phyloP scores from a whole-genome alignment of 257 asterid species.

The Jasminum sambac region DNA sequence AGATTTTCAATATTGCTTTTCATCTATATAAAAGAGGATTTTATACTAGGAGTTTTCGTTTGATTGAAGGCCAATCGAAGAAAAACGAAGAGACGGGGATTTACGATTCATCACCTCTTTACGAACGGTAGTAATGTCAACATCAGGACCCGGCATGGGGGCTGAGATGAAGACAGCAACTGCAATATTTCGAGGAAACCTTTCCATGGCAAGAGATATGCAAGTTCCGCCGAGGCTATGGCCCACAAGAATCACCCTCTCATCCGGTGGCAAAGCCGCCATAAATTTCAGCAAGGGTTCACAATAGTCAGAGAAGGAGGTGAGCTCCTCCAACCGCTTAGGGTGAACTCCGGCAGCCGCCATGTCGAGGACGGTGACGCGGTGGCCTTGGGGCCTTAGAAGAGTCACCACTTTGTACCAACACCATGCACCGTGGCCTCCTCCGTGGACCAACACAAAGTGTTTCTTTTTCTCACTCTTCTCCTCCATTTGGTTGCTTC shows the following conservation, averaged over 20 bases:
- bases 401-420: slow-evolving; percentile 45
- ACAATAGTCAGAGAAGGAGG: slow-evolving; percentile 32
- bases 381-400: slow-evolving; percentile 39
- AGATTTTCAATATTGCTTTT: too few relatives aligned
- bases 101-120: slow-evolving; percentile 24
- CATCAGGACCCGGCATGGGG: slow-evolving; percentile 39
- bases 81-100: too few relatives aligned
- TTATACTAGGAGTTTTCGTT: too few relatives aligned
- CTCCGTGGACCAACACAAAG: too few relatives aligned
- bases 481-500: too few relatives aligned
- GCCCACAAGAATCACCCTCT: slow-evolving; percentile 41
- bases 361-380: slow-evolving; percentile 51
- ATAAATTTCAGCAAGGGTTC: slow-evolving; percentile 40
- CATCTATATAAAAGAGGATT: too few relatives aligned
- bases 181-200: slow-evolving; percentile 30
- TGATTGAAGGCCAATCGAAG: too few relatives aligned
- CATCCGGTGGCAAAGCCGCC: slow-evolving; percentile 29
- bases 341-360: slow-evolving; percentile 40
- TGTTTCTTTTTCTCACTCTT: too few relatives aligned
- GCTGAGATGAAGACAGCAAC: slow-evolving; percentile 41
- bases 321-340: slow-evolving; percentile 27
- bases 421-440: too few relatives aligned
- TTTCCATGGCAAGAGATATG: slow-evolving; percentile 44
- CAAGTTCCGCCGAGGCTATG: slow-evolving; percentile 48
- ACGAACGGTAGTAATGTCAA: not conserved